A percentile compares a stretch with the other conserved stretches of the same genome.
phyloP scores from a whole-genome alignment of 768 basidiomycete species.

The Podaxis mareebaensis region DNA sequence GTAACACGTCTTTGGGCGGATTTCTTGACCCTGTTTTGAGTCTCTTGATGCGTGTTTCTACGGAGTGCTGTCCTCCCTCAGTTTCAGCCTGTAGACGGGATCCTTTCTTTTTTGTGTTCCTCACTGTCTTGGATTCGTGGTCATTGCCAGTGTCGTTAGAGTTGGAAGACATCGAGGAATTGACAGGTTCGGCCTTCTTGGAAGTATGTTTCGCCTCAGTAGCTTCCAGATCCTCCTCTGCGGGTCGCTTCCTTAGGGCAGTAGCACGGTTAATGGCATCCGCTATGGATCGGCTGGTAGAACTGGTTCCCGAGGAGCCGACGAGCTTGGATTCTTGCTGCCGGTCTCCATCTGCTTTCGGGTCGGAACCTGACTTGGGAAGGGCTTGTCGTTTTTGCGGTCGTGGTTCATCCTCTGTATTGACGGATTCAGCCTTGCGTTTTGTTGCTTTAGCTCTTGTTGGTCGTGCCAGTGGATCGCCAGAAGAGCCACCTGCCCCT shows the following conservation, averaged over 20 bases:
- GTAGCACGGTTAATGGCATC: slow-evolving; percentile 6
- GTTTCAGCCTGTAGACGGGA: background rate
- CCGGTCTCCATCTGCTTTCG: background rate
- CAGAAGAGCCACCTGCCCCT: background rate
- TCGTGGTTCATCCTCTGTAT: background rate
- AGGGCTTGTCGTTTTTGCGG: slow-evolving; percentile 2
- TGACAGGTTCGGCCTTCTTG: background rate
- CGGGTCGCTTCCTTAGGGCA: background rate
- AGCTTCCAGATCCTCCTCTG: background rate
- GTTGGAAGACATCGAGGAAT: background rate
- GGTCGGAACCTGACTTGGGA: background rate
- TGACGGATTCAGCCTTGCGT: background rate
- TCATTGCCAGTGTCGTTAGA: background rate
- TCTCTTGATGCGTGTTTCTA: background rate
- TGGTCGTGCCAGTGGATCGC: background rate
- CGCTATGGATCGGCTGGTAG: background rate
- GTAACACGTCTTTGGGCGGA: background rate
- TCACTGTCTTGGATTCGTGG: background rate
- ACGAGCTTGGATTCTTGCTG: background rate
- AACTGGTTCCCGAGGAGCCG: background rate
- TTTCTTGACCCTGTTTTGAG: background rate
- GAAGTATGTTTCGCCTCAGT: background rate
- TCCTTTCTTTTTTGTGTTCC: slow-evolving; percentile 1
- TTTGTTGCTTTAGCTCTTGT: background rate
- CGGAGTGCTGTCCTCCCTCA: background rate